Conservation (phyloP, 164 flowering plant genomes). For the Chloranthus sessilifolius region DNA sequence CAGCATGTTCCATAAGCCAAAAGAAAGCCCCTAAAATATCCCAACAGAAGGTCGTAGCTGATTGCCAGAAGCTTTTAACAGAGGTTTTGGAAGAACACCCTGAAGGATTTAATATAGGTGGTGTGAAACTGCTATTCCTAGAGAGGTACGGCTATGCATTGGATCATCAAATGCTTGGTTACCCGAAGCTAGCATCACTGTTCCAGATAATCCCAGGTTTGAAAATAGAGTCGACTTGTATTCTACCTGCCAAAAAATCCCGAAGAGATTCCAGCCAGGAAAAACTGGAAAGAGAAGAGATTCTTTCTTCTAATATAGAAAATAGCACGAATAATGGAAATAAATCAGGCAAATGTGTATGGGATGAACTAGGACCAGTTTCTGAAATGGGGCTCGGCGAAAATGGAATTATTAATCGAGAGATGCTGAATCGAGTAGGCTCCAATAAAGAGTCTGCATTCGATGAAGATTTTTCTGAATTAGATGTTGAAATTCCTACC, state of each 20-base stretch:
- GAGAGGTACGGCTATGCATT: conserved; percentile 61
- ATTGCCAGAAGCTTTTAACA: conserved; percentile 55
- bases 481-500: conserved; percentile 36
- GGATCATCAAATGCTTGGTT: conserved; percentile 55
- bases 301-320: neutral
- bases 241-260: conserved; percentile 25
- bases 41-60: conserved; percentile 37
- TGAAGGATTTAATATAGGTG: conserved; percentile 41
- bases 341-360: conserved; percentile 33
- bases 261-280: neutral
- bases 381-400: no score
- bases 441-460: conserved; percentile 23
- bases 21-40: conserved; percentile 26
- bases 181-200: conserved; percentile 41
- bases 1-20: conserved; percentile 8
- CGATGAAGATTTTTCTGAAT: conserved; percentile 52
- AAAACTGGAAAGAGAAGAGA: neutral
- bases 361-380: conserved; percentile 81
- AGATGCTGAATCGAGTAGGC: neutral
- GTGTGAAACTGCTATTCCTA: conserved; percentile 39
- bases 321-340: conserved; percentile 8
- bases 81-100: conserved; percentile 44
- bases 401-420: conserved; percentile 6
- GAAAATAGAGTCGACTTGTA: conserved; percentile 27
- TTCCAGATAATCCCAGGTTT: conserved; percentile 56